Evolutionary conservation across 768 basidiomycete species (phyloP), one percentile per base, ranked within the genome.

Genomic region (Pulveroboletus sp.): DNA sequence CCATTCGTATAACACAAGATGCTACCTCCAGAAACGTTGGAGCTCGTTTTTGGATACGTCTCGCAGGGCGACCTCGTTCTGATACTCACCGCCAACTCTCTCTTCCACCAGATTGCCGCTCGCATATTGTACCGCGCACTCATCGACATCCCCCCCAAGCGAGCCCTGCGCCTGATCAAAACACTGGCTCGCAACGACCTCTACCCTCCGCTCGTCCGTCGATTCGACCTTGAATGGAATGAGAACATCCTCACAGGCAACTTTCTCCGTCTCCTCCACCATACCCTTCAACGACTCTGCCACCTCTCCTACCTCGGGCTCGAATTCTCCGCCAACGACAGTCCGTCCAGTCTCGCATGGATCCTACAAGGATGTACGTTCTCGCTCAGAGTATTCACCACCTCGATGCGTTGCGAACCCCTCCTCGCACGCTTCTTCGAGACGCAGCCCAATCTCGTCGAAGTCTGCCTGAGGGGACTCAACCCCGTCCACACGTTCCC

Each of bases 391-490:
- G 57, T 68, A 0, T 73, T 84, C 56, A 71, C 76, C 9, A 83
- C 81, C 0, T 80, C 82, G 15, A 74, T 82, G 64, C 73, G 75
- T n/a, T 82, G 75, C 57, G 74, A 76, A 36, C 55, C 61, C 4
- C 59, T 66, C 4, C 70, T 85, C 13, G 77, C 78, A 0, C 49
- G 56, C 8, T 82, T 84, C 62, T 70, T 85, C 47, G 76, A 74
- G 48, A 65, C 68, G 0, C 83, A 84, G 63, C 67, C 65, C 6
- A 54, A 60, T 26, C 68, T 85, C 52, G 58, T 61, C 35, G 78
- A 84, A 24, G 71, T 86, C 46, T 78, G 78, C 11, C 71, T 84
- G 21, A 71, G 81, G 18, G 82, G 81, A 0, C 75, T 76, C 54
- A 73, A 73, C 49, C 66, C 70, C 47, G 70, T 65, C 27, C 62